Percentiles rank a stretch among this genome's conserved stretches.
Conservation (phyloP, 768 basidiomycete species). For the Agrocybe pediades region DNA sequence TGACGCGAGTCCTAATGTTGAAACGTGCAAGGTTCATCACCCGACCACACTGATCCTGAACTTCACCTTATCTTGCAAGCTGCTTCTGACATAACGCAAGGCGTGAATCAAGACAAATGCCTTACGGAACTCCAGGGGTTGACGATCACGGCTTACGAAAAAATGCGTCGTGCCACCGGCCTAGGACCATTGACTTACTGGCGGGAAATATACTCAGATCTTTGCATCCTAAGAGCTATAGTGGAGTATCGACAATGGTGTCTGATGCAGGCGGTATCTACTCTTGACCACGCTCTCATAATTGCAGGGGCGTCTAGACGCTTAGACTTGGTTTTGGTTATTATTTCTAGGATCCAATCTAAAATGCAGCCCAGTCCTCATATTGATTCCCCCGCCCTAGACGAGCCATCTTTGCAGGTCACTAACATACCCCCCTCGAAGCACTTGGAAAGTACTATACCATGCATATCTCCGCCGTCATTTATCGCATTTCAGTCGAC, state of each 20-base stretch:
- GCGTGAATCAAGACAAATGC: slow-evolving; percentile 10
- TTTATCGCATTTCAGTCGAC: slow-evolving; percentile 52
- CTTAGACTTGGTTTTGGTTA: slow-evolving; percentile 58
- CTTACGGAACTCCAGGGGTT: slow-evolving; percentile 38
- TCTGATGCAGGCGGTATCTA: slow-evolving; percentile 45
- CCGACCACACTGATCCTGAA: not conserved
- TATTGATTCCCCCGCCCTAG: no score
- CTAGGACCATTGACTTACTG: slow-evolving; percentile 42
- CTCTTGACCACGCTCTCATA: slow-evolving; percentile 81
- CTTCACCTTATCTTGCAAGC: slow-evolving; percentile 14
- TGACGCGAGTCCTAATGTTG: no score
- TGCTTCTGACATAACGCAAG: slow-evolving; percentile 12
- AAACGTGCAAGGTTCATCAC: not conserved
- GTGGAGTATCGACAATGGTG: slow-evolving; percentile 34
- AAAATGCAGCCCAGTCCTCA: no score
- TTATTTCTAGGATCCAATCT: slow-evolving; percentile 65
- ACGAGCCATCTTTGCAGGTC: no score
- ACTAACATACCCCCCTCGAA: slow-evolving; percentile 18
- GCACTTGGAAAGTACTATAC: slow-evolving; percentile 31
- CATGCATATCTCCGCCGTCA: slow-evolving; percentile 55
- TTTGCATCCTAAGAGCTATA: slow-evolving; percentile 56
- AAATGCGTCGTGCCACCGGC: slow-evolving; percentile 45
- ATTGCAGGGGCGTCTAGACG: slow-evolving; percentile 74
- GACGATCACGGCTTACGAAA: slow-evolving; percentile 46
- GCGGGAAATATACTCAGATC: slow-evolving; percentile 78